A percentile compares a stretch with the other conserved stretches of the same genome.
These are phyloP conservation scores for Flammula alnicola DNA, from an alignment of 1,284 basidiomycete species.

Conservation along the genomic window DNA sequence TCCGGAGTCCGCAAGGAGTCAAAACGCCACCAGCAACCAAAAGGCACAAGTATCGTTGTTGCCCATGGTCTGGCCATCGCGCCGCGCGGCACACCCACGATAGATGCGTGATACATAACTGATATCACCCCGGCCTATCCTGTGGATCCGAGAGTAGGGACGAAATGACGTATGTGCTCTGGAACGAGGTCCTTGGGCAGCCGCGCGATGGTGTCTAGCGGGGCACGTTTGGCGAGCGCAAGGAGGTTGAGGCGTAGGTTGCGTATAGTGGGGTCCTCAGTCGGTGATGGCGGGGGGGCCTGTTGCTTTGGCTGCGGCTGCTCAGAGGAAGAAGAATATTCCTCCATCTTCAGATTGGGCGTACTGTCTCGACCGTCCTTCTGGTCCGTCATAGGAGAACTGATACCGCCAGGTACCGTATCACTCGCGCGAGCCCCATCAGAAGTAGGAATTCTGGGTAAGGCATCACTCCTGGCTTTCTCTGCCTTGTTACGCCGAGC, in stretches of 20 bases:
- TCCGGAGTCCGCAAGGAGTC: too few relatives aligned
- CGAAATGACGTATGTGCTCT: conserved; percentile 62
- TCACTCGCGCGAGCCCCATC: too few relatives aligned
- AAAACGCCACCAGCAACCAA: too few relatives aligned
- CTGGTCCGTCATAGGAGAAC: too few relatives aligned
- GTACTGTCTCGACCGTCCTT: too few relatives aligned
- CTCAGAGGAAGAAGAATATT: not conserved
- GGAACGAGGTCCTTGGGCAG: conserved; percentile 70
- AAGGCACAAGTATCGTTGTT: too few relatives aligned
- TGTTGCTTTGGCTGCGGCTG: not conserved
- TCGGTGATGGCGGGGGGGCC: not conserved
- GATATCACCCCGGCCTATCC: not conserved
- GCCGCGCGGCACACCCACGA: too few relatives aligned
- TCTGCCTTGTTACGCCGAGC: conserved; percentile 31
- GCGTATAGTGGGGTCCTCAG: conserved; percentile 56
- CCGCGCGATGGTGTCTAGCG: conserved; percentile 68
- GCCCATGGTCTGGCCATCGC: too few relatives aligned
- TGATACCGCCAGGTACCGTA: too few relatives aligned
- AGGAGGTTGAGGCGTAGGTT: conserved; percentile 70
- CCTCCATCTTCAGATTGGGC: conserved; percentile 13
- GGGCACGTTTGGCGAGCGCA: conserved; percentile 74
- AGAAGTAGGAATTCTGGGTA: too few relatives aligned
- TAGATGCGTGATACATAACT: too few relatives aligned
- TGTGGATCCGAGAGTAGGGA: conserved; percentile 50
- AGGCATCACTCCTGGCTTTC: not conserved